These are phyloP conservation scores for Aschersonia sp. DNA, from an alignment of 2,329 filamentous ascomycete species.

Conservation along the genomic window DNA sequence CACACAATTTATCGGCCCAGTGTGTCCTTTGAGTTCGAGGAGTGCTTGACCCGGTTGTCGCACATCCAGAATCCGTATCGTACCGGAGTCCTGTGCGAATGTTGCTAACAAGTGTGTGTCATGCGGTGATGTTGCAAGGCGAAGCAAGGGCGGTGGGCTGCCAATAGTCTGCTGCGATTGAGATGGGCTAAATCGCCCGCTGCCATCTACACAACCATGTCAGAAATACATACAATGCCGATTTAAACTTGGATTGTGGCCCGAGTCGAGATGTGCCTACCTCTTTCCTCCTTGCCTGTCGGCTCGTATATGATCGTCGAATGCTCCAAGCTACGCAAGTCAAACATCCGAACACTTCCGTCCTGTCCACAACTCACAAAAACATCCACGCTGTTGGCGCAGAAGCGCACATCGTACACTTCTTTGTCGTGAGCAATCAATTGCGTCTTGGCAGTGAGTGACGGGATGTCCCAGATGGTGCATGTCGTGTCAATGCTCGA, in stretches of 20 bases:
- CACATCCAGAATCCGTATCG: constrained; percentile 91
- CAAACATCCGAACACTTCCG: constrained; percentile 97
- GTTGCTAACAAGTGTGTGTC: constrained; percentile 94
- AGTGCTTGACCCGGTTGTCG: constrained; percentile 91
- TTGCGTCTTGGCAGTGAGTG: constrained; percentile 93
- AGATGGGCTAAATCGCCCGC: constrained; percentile 55
- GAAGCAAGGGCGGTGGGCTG: constrained; percentile 62
- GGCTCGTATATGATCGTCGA: constrained; percentile 99
- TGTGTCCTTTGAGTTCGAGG: constrained; percentile 82
- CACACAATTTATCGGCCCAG: constrained; percentile 74
- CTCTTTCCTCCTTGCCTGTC: constrained; percentile 66
- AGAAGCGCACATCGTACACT: constrained; percentile 96
- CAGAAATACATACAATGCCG: constrained; percentile 3
- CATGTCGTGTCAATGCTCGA: constrained; percentile 98
- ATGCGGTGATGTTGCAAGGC: constrained; percentile 81
- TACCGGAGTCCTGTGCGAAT: constrained; percentile 82
- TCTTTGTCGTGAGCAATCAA: constrained; percentile 98
- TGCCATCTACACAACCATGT: constrained; percentile 27
- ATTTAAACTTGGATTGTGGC: not conserved
- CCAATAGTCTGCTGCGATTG: constrained; percentile 64
- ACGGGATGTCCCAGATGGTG: constrained; percentile 99
- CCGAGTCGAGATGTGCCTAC: constrained; percentile 25
- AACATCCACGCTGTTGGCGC: constrained; percentile 94
- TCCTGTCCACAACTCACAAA: constrained; percentile 97
- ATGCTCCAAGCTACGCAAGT: constrained; percentile 88